Evolutionary conservation across 345 rosid species (phyloP).

Genomic region (Eucalyptus lansdowneana): DNA sequence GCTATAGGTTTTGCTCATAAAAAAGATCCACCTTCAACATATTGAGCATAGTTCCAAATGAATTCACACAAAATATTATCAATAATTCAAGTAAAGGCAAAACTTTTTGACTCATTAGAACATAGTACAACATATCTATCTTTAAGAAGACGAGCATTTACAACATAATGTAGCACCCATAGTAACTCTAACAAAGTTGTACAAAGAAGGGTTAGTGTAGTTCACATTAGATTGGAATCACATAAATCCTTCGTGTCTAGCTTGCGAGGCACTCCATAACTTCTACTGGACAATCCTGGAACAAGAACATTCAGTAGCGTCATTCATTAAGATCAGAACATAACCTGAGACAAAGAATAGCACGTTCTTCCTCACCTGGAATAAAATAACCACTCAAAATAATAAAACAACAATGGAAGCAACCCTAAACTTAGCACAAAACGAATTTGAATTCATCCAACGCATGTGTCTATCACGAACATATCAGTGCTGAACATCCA

Average conservation of each 20-base stretch:
- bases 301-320: neutral
- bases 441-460: neutral
- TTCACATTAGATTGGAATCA: conserved; percentile 27
- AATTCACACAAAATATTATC: neutral
- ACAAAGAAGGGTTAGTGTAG: neutral
- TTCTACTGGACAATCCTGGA: conserved; percentile 40
- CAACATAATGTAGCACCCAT: neutral
- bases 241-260: conserved; percentile 12
- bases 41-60: neutral
- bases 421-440: neutral
- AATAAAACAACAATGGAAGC: neutral
- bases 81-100: neutral
- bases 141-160: neutral
- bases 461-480: neutral
- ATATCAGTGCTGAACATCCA: too few relatives aligned
- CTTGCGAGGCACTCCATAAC: conserved; percentile 12
- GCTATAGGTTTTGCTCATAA: neutral
- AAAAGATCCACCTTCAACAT: neutral
- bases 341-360: neutral
- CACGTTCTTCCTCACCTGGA: too few relatives aligned
- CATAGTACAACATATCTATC: neutral
- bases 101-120: neutral
- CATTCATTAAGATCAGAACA: neutral
- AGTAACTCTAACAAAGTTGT: neutral
- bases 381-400: neutral